phyloP scores from a whole-genome alignment of 140 eudicot species.

The Cichorium intybus region DNA sequence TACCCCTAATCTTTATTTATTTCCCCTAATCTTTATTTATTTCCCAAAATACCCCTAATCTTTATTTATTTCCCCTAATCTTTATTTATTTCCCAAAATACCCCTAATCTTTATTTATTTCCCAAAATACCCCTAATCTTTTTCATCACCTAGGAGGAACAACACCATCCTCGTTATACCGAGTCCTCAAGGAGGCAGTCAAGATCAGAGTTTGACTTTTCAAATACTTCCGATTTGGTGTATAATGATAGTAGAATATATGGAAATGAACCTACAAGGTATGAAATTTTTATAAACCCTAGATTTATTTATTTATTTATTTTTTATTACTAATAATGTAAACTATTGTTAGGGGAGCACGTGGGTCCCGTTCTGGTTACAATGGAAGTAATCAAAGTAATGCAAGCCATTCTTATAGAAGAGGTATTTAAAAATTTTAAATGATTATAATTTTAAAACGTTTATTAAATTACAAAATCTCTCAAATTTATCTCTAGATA shows the following conservation, averaged over 20 bases:
- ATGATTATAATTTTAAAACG: neutral
- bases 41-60: neutral
- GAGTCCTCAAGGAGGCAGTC: conserved; percentile 42
- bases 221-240: conserved; percentile 24
- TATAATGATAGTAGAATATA: conserved; percentile 36
- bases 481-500: conserved; percentile 16
- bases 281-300: neutral
- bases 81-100: neutral
- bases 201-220: conserved; percentile 37
- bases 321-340: conserved; percentile 8
- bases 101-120: conserved; percentile 6
- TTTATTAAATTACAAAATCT: neutral
- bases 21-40: conserved; percentile 3
- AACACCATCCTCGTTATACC: conserved; percentile 40
- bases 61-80: too few species aligned
- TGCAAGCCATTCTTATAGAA: conserved; percentile 34
- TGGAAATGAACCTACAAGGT: conserved; percentile 43
- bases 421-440: conserved; percentile 44
- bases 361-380: conserved; percentile 37
- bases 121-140: neutral
- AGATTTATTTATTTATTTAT: neutral
- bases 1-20: too few species aligned
- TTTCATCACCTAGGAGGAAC: conserved; percentile 47
- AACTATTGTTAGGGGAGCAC: conserved; percentile 23
- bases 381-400: conserved; percentile 28